Percentiles rank a stretch among this genome's conserved stretches.
These are phyloP conservation scores for Cladorrhinum sp. DNA, from an alignment of 2,329 filamentous ascomycete genomes.

Conservation along the genomic window DNA sequence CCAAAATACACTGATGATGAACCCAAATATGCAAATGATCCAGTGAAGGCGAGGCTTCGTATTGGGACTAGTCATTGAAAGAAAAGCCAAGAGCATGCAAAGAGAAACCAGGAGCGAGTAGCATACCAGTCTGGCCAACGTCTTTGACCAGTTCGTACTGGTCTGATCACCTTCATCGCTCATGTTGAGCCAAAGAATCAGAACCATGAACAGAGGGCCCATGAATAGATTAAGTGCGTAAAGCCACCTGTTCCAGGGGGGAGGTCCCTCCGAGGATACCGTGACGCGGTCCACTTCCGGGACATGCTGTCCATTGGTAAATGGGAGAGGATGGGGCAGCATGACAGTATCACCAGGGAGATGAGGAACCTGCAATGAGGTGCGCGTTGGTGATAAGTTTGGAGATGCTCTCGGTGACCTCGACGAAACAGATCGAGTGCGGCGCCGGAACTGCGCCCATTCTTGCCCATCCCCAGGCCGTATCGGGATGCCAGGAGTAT, in stretches of 20 bases:
- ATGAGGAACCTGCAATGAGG: constrained; percentile 24
- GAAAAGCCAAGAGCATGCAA: constrained; percentile 61
- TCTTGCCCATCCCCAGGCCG: constrained; percentile 47
- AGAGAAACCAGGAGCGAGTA: constrained; percentile 68
- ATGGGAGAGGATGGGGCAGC: neutral
- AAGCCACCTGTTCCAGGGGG: constrained; percentile 87
- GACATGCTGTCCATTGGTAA: neutral
- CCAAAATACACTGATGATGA: constrained; percentile 90
- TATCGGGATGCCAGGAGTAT: constrained; percentile 35
- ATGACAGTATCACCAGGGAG: constrained; percentile 4
- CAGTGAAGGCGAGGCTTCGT: constrained; percentile 71
- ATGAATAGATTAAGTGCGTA: constrained; percentile 81
- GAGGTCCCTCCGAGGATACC: constrained; percentile 7
- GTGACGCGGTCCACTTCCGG: constrained; percentile 18
- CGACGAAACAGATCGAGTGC: constrained; percentile 37
- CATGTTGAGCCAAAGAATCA: constrained; percentile 69
- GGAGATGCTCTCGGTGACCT: constrained; percentile 29
- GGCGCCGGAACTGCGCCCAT: constrained; percentile 58
- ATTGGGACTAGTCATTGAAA: constrained; percentile 65
- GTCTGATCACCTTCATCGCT: constrained; percentile 55
- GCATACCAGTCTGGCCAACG: constrained; percentile 56
- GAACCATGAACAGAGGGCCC: constrained; percentile 76
- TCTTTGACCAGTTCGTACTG: constrained; percentile 39
- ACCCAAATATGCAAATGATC: constrained; percentile 82
- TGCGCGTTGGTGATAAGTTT: constrained; percentile 33